phyloP scores from a whole-genome alignment of 768 basidiomycete species.

The Hebeloma cylindrosporum region DNA sequence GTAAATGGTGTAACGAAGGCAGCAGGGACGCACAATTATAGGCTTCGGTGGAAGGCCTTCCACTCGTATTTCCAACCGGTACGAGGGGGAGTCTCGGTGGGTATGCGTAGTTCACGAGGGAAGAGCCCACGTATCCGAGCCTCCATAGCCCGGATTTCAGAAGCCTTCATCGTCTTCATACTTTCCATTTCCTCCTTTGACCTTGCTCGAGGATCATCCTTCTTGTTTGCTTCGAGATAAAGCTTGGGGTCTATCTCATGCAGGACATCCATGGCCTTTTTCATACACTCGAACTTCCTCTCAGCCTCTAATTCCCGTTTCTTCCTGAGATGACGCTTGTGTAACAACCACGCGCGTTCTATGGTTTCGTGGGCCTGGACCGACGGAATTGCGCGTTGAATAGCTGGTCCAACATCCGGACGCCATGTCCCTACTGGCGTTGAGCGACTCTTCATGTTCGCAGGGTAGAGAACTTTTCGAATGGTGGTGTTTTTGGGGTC shows the following conservation, averaged over 20 bases:
- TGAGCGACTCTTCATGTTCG: constrained; percentile 65
- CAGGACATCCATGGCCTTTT: constrained; percentile 81
- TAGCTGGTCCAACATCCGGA: constrained; percentile 70
- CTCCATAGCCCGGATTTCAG: constrained; percentile 72
- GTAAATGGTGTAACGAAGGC: not conserved
- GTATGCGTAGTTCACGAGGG: constrained; percentile 83
- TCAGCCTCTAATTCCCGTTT: constrained; percentile 64
- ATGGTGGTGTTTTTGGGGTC: constrained; percentile 74
- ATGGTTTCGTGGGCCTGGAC: constrained; percentile 91
- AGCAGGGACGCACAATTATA: constrained; percentile 29
- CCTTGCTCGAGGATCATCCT: constrained; percentile 71
- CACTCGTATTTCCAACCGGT: constrained; percentile 89
- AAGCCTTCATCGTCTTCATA: constrained; percentile 59
- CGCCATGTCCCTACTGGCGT: constrained; percentile 85
- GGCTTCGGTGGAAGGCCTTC: constrained; percentile 61
- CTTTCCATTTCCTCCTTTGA: constrained; percentile 55
- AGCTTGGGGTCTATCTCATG: constrained; percentile 54
- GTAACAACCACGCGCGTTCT: constrained; percentile 85
- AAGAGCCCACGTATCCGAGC: constrained; percentile 79
- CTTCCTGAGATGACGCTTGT: constrained; percentile 73
- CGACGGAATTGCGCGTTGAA: constrained; percentile 85
- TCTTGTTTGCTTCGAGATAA: constrained; percentile 71
- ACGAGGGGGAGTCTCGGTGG: constrained; percentile 80
- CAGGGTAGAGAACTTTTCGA: constrained; percentile 78
- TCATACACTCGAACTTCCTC: constrained; percentile 82